Conservation (phyloP, 306 rosid species). For the Vigna nakashimae region DNA sequence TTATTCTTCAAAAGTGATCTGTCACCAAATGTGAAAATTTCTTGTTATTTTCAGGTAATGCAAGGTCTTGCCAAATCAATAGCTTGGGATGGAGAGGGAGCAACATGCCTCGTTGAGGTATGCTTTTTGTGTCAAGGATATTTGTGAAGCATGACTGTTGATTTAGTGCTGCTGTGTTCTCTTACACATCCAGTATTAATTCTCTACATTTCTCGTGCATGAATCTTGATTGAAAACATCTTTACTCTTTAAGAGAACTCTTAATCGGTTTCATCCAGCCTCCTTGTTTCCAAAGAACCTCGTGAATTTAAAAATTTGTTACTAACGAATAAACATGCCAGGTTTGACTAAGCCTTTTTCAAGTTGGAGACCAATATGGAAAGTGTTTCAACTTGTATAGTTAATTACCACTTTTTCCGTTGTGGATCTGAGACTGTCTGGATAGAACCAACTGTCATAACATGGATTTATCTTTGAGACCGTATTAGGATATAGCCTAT, state of each 20-base stretch:
- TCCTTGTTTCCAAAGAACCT: slow-evolving; percentile 10
- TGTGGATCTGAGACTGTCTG: neutral
- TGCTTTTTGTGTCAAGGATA: slow-evolving; percentile 43
- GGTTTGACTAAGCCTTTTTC: neutral
- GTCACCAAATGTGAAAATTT: neutral
- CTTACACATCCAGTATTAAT: slow-evolving; percentile 17
- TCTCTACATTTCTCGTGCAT: slow-evolving; percentile 20
- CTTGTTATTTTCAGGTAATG: slow-evolving; percentile 70
- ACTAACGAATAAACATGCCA: neutral
- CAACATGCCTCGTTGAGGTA: slow-evolving; percentile 97
- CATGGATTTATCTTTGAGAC: neutral
- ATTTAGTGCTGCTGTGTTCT: neutral
- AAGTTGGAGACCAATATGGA: neutral
- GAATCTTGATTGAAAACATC: slow-evolving; percentile 24
- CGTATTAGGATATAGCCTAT: neutral
- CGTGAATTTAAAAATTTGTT: neutral
- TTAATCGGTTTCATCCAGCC: neutral
- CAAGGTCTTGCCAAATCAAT: slow-evolving; percentile 98
- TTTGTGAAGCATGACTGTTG: slow-evolving; percentile 24
- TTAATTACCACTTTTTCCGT: neutral
- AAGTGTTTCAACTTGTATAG: neutral
- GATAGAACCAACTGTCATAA: neutral
- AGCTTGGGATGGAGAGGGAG: slow-evolving; percentile 99
- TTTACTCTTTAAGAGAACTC: neutral
- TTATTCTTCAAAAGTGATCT: slow-evolving; percentile 21